Evolutionary conservation across 495 filamentous ascomycete genomes (phyloP), one percentile per base, ranked within the genome.

Genomic region (Hypoxylon cercidicola): DNA sequence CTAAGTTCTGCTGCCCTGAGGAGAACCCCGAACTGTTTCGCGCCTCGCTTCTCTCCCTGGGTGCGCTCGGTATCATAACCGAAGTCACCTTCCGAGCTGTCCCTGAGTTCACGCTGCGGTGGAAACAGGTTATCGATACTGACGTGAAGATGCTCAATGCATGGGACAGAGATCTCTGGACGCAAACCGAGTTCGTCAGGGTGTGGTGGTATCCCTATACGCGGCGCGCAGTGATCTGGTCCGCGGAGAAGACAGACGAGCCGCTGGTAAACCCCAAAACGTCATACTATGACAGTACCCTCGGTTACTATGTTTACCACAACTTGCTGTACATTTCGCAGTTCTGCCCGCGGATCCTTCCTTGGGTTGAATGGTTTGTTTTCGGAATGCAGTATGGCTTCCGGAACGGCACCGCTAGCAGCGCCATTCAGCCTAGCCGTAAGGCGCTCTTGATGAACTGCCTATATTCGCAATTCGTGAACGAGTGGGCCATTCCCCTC

Each of bases 171-270:
- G 84, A 80, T 11, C 80, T 97, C 21, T 99, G 96, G 96, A 91
- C 85, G 5, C 84, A 86, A 39, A 83, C 88, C 66, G 92, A 97
- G 74, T 99, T 93, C 70, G 91, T 93, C 39, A 86, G 95, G 20
- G 90, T 97, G 40, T 99, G 95, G 95, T 99, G 95, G 95, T 85
- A 96, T 74, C 95, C 95, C 1, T 97, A 99, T 79, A 90, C 88
- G 76, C 85, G 89, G 49, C 83, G 90, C 23, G 90, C 90, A 15
- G 90, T 97, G 60, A 86, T 95, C 15, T 99, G 95, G 95, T 85
- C 84, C 25, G 95, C 93, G 4, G 71, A 88, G 87, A 89, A 88
- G 62, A 91, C 91, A 0, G 80, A 85, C 19, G 72, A 79, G 15
- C 59, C 71, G 37, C 73, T 75, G 43, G 52, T 55, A 35, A 71